These are phyloP conservation scores for Sphagnum fallax DNA, from an alignment of 228 moss, liverwort and hornwort species.

Conservation along the genomic window DNA sequence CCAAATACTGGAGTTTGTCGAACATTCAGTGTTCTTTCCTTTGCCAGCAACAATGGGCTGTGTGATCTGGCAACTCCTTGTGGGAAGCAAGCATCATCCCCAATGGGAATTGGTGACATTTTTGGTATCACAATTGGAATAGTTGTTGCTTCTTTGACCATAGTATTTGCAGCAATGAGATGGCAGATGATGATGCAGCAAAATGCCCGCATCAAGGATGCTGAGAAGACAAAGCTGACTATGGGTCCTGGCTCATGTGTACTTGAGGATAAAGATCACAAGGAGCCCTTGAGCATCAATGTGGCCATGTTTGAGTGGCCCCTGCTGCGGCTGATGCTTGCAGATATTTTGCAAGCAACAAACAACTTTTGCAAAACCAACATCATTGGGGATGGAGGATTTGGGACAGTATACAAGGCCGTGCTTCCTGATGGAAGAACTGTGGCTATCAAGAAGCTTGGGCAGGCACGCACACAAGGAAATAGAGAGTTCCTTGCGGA, in stretches of 20 bases:
- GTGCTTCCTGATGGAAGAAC: constrained; percentile 45
- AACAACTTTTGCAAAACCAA: constrained; percentile 65
- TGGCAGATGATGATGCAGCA: constrained; percentile 16
- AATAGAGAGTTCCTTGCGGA: constrained; percentile 54
- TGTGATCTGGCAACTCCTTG: constrained; percentile 31
- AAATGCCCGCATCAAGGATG: constrained; percentile 20
- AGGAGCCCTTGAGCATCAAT: constrained; percentile 59
- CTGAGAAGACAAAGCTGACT: constrained; percentile 54
- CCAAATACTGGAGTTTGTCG: constrained; percentile 28
- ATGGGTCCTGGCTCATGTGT: constrained; percentile 44
- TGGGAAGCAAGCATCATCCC: constrained; percentile 11
- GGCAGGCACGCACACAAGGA: constrained; percentile 50
- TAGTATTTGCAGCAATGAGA: constrained; percentile 16
- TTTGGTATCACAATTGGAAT: constrained; percentile 41
- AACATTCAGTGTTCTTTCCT: constrained; percentile 21
- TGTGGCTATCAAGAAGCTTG: constrained; percentile 59
- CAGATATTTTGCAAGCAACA: constrained; percentile 70
- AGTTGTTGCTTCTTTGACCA: constrained; percentile 12
- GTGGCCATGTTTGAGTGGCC: constrained; percentile 88
- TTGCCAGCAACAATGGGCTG: constrained; percentile 26
- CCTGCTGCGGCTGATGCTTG: constrained; percentile 64
- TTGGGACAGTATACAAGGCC: constrained; percentile 59
- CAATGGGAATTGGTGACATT: constrained; percentile 20
- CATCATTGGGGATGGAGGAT: constrained; percentile 57
- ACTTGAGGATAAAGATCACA: constrained; percentile 31